phyloP scores from a whole-genome alignment of 1,139 yeast species.

The Dujonia santamariae region DNA sequence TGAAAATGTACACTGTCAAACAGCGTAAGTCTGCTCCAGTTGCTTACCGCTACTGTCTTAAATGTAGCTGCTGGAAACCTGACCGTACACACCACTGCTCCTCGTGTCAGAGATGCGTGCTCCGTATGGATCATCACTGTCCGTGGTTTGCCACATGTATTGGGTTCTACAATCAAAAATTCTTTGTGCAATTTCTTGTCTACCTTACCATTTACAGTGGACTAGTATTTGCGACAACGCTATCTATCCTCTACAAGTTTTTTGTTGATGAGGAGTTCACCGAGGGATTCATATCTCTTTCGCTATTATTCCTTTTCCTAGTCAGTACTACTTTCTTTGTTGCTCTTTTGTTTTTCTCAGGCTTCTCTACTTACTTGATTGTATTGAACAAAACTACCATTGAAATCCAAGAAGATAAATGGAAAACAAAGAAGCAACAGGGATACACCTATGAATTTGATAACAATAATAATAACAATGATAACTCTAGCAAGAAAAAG shows the following conservation, averaged over 20 bases:
- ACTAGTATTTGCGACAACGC: constrained; percentile 34
- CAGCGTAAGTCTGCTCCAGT: constrained; percentile 7
- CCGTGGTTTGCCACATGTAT: constrained; percentile 91
- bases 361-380: constrained; percentile 59
- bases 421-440: constrained; percentile 33
- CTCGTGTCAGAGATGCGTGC: constrained; percentile 62
- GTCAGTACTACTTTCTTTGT: constrained; percentile 62
- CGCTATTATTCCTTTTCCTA: constrained; percentile 58
- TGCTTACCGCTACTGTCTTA: constrained; percentile 20
- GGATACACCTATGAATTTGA: constrained; percentile 37
- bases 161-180: constrained; percentile 66
- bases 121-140: constrained; percentile 89
- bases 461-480: constrained; percentile 25
- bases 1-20: constrained; percentile 16
- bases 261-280: constrained; percentile 39
- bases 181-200: constrained; percentile 68
- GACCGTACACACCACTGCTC: constrained; percentile 93
- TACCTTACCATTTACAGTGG: constrained; percentile 53
- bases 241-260: constrained; percentile 46
- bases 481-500: constrained; percentile 15
- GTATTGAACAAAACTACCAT: constrained; percentile 72
- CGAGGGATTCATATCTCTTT: constrained; percentile 48
- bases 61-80: constrained; percentile 88
- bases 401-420: constrained; percentile 62
- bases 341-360: constrained; percentile 57